Base-by-base conservation (phyloP, 352 stramenopile species). In the Phytophthora cactorum region DNA sequence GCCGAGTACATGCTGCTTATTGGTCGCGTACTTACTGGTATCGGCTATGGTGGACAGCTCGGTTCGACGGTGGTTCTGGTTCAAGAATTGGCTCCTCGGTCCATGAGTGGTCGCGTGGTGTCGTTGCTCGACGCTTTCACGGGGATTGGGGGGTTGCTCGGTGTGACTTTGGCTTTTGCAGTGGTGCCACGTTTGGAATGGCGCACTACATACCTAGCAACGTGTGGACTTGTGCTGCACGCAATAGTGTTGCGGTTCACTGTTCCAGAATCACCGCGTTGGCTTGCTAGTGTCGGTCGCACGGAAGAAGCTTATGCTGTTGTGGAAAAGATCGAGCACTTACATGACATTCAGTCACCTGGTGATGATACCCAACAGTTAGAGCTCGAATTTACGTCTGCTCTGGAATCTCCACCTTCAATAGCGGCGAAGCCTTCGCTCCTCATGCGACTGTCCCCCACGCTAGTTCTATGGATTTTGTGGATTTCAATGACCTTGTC, bases 191-290 rank as follows among this genome's bases (percentile, higher is more conserved):
- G 44, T 28, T 32, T 84, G 34, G 58, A 56, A 49, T 86, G 75
- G 78, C 73, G 75, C 29, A 63, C 56, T 1, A 69, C 78, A 9
- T 86, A 82, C 39, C 15, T 71, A 7, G 22, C 51, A 3, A 52
- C 70, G 2, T 71, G 52, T 31, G 63, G 59, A 17, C 38, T 78
- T 34, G 70, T 77, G 31, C 3, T 82, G 25, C 69, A 75, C 36
- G 59, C 65, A 4, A 29, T 59, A n/a, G 55, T 72, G 32, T 14
- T 76, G 31, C 59, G 60, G 9, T 56, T 78, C 31, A 59, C 44
- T 4, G 15, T 84, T 29, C 70, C 75, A 29, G 78, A 86, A 45
- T 86, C 78, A 9, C 78, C 78, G 46, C 74, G 72, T n/a, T 86
- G 78, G 78, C 69, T 86, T 28, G 66, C 59, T 29, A 67, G 53